Base-by-base conservation (phyloP, 2,329 filamentous ascomycete genomes). In the Colletotrichum spaethianum region DNA sequence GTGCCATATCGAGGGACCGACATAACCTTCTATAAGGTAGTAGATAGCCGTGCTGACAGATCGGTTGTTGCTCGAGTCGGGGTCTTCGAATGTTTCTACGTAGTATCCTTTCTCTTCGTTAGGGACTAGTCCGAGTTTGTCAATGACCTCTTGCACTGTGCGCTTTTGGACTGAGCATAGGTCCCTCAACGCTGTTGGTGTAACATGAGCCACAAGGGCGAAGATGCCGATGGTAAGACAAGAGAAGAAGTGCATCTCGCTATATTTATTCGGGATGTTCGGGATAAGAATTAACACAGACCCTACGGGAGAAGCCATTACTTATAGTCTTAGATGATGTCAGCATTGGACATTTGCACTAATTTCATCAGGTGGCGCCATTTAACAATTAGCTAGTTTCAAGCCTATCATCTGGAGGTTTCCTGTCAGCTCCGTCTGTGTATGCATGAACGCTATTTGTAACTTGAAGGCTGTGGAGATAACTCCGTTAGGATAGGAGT, bases 41-140 rank as follows among this genome's bases (percentile, higher is more conserved):
- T 88, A 89, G 75, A 88, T 89, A 60, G 81, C 82, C 1, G 86
- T 88, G 78, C 84, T 86, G 67, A 79, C 70, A 1, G 86, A 84
- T 67, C 86, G 86, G 50, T 75, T 78, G 14, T 77, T 59, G 18
- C 73, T 31, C 0, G 74, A 76, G 3, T 75, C 73, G 0, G 75
- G 4, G 76, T 88, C 86, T 52, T 81, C 80, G 73, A 86, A 88
- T 0, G 83, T 87, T 74, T 88, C 81, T 63, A 82, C 63, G 74
- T 80, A 88, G 75, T 82, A 87, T 23, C 87, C 87, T 56, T 87
- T 87, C 68, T 89, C 86, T 0, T 80, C 79, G 60, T 87, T 83
- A 9, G 85, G 82, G 4, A 76, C 64, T 9, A 88, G 81, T 26
- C 81, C 79, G 2, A 88, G 82, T 26, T 79, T 76, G 8, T 78